These are phyloP conservation scores for Rhynchosporium secalis DNA, from an alignment of 2,329 filamentous ascomycete genomes.

Conservation along the genomic window DNA sequence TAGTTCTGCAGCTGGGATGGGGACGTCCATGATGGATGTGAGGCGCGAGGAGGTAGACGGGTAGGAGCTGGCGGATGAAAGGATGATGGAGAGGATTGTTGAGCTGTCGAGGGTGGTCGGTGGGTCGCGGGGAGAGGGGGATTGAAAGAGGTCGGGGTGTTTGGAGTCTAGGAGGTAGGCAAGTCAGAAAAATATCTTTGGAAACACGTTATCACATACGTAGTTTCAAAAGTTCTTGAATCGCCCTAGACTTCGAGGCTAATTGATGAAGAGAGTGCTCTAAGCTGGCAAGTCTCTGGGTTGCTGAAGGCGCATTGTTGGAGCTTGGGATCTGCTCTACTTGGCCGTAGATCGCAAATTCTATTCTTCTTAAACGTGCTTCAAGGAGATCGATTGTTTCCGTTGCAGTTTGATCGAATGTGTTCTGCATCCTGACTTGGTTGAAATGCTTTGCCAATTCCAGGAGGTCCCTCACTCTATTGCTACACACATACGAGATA, in stretches of 20 bases:
- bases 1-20: constrained; percentile 36
- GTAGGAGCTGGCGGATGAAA: constrained; percentile 40
- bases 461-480: too few relatives aligned
- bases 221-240: constrained; percentile 39
- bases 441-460: too few relatives aligned
- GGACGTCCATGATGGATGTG: constrained; percentile 39
- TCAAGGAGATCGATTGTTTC: constrained; percentile 40
- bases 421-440: constrained; percentile 31
- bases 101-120: constrained; percentile 36
- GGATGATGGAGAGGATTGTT: constrained; percentile 36
- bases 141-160: constrained; percentile 40
- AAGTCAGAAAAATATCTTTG: constrained; percentile 18
- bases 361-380: constrained; percentile 35
- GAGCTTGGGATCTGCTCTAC: constrained; percentile 4
- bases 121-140: constrained; percentile 29
- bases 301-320: constrained; percentile 15
- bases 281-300: constrained; percentile 25
- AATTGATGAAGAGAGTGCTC: constrained; percentile 35
- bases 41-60: constrained; percentile 39
- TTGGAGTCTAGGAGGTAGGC: constrained; percentile 32
- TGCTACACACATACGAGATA: neutral
- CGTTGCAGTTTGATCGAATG: constrained; percentile 37
- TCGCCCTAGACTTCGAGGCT: constrained; percentile 36
- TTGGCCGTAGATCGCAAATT: constrained; percentile 35
- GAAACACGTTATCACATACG: constrained; percentile 28